Evolutionary conservation across 1,284 basidiomycete genomes (phyloP).

Genomic region (Thelephora terrestris): DNA sequence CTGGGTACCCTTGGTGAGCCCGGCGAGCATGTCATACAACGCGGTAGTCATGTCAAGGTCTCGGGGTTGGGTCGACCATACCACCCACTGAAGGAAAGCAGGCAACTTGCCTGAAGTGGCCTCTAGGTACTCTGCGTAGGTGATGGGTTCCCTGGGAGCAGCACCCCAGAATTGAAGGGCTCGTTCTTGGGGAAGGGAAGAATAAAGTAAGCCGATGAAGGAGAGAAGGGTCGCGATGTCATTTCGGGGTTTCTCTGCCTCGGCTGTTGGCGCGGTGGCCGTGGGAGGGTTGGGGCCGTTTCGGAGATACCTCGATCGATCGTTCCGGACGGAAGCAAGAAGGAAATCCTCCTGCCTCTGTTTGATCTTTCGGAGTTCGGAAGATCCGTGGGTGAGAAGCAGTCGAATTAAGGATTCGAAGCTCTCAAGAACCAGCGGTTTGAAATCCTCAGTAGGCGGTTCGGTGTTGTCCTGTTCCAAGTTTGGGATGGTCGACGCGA

Average conservation of each 20-base stretch:
- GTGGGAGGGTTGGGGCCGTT: slow-evolving; percentile 29
- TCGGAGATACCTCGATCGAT: slow-evolving; percentile 40
- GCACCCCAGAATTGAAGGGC: slow-evolving; percentile 81
- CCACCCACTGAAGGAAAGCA: slow-evolving; percentile 79
- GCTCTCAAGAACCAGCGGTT: slow-evolving; percentile 48
- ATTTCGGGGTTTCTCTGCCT: slow-evolving; percentile 44
- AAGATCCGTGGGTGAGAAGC: slow-evolving; percentile 71
- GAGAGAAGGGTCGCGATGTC: slow-evolving; percentile 81
- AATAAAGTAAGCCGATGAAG: slow-evolving; percentile 76
- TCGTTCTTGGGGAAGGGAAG: slow-evolving; percentile 60
- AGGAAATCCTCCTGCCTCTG: slow-evolving; percentile 84
- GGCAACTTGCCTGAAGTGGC: slow-evolving; percentile 56
- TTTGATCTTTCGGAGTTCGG: slow-evolving; percentile 85
- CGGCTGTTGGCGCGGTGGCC: slow-evolving; percentile 17
- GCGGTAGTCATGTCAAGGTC: slow-evolving; percentile 68
- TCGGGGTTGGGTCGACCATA: slow-evolving; percentile 72
- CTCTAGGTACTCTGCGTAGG: slow-evolving; percentile 49
- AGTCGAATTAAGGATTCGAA: slow-evolving; percentile 68
- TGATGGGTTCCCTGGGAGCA: slow-evolving; percentile 29
- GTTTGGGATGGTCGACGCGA: slow-evolving; percentile 26
- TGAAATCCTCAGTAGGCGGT: slow-evolving; percentile 55
- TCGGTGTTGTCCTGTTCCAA: slow-evolving; percentile 49
- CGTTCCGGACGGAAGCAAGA: slow-evolving; percentile 51
- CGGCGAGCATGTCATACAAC: slow-evolving; percentile 81
- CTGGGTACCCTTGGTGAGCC: slow-evolving; percentile 75